A percentile compares a stretch with the other conserved stretches of the same genome.
Evolutionary conservation across 768 basidiomycete species (phyloP).

Genomic region (Pleurotus ostreatus): DNA sequence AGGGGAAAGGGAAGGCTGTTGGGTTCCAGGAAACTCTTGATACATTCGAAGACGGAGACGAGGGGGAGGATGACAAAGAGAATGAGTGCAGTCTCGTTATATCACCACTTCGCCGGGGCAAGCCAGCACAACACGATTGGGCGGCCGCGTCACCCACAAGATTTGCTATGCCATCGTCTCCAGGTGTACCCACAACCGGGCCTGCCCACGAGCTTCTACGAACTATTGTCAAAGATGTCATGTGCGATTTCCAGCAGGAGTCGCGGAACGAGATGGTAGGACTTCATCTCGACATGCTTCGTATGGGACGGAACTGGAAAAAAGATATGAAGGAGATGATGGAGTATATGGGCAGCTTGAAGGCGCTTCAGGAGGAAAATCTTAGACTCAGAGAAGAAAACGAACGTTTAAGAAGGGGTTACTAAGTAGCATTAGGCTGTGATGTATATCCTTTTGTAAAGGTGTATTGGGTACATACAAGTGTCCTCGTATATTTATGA

Average conservation of each 20-base stretch:
- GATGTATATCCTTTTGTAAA: no score
- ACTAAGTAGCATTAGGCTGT: constrained; percentile 12
- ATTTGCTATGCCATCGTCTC: constrained; percentile 35
- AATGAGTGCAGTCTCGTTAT: constrained; percentile 39
- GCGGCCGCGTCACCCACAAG: constrained; percentile 25
- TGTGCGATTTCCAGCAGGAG: constrained; percentile 71
- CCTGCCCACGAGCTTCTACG: constrained; percentile 55
- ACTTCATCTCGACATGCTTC: constrained; percentile 68
- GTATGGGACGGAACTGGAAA: constrained; percentile 69
- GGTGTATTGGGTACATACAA: no score
- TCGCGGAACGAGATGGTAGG: constrained; percentile 70
- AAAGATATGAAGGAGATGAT: constrained; percentile 57
- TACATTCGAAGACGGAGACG: constrained; percentile 23
- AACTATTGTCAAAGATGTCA: constrained; percentile 62
- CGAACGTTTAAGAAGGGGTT: constrained; percentile 47
- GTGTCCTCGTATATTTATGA: no score
- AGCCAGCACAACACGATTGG: constrained; percentile 17
- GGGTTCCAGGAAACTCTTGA: constrained; percentile 36
- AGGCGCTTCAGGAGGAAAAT: constrained; percentile 64
- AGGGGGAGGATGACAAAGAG: constrained; percentile 15
- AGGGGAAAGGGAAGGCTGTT: constrained; percentile 39
- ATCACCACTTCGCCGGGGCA: constrained; percentile 44
- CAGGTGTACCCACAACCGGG: constrained; percentile 18
- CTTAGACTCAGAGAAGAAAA: constrained; percentile 63
- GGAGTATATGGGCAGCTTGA: constrained; percentile 59